These are phyloP conservation scores for Cladosporium sp. DNA, from an alignment of 2,329 filamentous ascomycete genomes.

Conservation along the genomic window DNA sequence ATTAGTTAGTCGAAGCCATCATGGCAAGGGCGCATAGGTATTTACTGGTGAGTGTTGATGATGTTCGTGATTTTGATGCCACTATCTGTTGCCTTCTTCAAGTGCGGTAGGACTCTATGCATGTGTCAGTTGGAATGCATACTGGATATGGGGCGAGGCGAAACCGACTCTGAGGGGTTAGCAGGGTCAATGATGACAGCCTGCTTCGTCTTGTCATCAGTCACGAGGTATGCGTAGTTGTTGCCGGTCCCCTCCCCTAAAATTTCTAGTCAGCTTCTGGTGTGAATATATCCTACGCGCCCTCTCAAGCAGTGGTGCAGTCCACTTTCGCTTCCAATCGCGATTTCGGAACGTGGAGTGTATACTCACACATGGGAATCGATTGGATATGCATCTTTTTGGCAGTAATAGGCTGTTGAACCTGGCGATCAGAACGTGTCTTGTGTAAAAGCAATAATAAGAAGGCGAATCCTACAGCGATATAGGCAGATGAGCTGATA, in stretches of 20 bases:
- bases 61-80: conserved; percentile 85
- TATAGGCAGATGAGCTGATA: not conserved
- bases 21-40: conserved; percentile 20
- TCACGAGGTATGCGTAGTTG: conserved; percentile 76
- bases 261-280: not conserved
- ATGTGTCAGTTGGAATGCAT: conserved; percentile 36
- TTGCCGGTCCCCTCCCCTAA: conserved; percentile 74
- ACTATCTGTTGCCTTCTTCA: conserved; percentile 71
- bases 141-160: conserved; percentile 38
- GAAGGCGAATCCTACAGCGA: conserved; percentile 15
- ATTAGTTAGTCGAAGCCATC: conserved; percentile 8
- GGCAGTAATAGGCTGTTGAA: conserved; percentile 4
- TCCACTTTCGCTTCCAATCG: not conserved
- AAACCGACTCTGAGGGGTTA: conserved; percentile 65
- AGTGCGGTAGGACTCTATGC: conserved; percentile 60
- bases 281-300: not conserved
- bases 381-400: conserved; percentile 77
- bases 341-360: not conserved
- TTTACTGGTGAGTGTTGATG: conserved; percentile 96
- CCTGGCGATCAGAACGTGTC: not conserved
- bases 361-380: conserved; percentile 78
- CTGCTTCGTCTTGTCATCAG: conserved; percentile 53
- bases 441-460: not conserved
- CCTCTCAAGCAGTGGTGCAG: not conserved
- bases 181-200: conserved; percentile 75